Percentiles rank a stretch among this genome's conserved stretches.
These are phyloP conservation scores for Sanghuangporus sanghuang DNA, from an alignment of 1,284 basidiomycete species.

Conservation along the genomic window DNA sequence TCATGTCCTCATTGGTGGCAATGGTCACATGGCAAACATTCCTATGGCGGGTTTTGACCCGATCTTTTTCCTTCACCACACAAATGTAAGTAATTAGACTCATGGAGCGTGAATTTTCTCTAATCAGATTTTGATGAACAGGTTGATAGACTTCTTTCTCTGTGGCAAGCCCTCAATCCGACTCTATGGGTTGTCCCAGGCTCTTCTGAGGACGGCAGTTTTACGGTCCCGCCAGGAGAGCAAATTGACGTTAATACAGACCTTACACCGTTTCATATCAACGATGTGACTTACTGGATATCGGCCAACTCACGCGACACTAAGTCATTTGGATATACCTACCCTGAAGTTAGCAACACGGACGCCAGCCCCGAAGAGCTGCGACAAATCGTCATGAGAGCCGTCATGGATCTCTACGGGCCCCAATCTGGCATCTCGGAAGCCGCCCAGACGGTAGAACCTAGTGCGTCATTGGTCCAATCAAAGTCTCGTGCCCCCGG, in stretches of 20 bases:
- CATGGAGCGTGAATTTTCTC: too few relatives aligned
- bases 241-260: neutral
- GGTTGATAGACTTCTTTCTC: constrained; percentile 40
- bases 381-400: neutral
- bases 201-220: constrained; percentile 28
- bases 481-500: neutral
- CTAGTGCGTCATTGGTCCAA: neutral
- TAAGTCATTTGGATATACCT: neutral
- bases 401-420: neutral
- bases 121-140: neutral
- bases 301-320: neutral
- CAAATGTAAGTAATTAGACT: constrained; percentile 23
- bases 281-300: neutral
- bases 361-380: neutral
- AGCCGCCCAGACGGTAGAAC: neutral
- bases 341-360: neutral
- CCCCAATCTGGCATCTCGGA: neutral
- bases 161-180: constrained; percentile 39
- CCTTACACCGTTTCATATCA: neutral
- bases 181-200: constrained; percentile 33
- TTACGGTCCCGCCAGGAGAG: neutral
- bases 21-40: constrained; percentile 40
- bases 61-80: constrained; percentile 45
- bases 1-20: constrained; percentile 37
- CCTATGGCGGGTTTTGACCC: constrained; percentile 40